These are phyloP conservation scores for Pichia kluyveri DNA, from an alignment of 805 yeast genomes.

Conservation along the genomic window DNA sequence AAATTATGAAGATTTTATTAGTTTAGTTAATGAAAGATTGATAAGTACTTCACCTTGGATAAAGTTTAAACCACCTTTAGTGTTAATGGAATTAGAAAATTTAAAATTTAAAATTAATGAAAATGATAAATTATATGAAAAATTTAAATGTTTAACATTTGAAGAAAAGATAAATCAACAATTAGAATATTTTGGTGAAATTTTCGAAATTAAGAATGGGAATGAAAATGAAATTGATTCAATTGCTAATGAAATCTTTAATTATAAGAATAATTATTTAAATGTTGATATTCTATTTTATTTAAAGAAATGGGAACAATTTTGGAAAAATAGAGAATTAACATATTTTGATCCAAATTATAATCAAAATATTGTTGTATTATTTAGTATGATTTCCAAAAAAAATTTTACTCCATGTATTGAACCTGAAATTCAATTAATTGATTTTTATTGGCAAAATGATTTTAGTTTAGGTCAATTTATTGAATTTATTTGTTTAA, in stretches of 20 bases:
- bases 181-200: conserved; percentile 9
- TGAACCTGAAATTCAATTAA: conserved; percentile 79
- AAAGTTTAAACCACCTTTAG: conserved; percentile 54
- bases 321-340: conserved; percentile 32
- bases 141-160: not conserved
- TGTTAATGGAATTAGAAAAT: conserved; percentile 17
- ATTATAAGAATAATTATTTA: conserved; percentile 20
- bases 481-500: conserved; percentile 67
- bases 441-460: conserved; percentile 84
- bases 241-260: conserved; percentile 28
- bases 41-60: conserved; percentile 85
- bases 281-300: conserved; percentile 26
- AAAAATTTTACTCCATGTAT: conserved; percentile 85
- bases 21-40: conserved; percentile 36
- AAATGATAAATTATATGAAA: not conserved
- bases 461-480: conserved; percentile 87
- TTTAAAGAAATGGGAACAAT: conserved; percentile 61
- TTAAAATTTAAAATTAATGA: conserved; percentile 18
- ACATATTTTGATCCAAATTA: conserved; percentile 56
- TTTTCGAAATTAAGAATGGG: conserved; percentile 3
- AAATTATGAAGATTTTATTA: conserved; percentile 23
- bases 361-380: conserved; percentile 71
- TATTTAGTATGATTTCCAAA: conserved; percentile 75
- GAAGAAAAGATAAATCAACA: conserved; percentile 1
- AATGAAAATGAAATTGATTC: conserved; percentile 24